Evolutionary conservation across 768 basidiomycete genomes (phyloP), one percentile per base, ranked within the genome.

Genomic region (Trametes gibbosa): DNA sequence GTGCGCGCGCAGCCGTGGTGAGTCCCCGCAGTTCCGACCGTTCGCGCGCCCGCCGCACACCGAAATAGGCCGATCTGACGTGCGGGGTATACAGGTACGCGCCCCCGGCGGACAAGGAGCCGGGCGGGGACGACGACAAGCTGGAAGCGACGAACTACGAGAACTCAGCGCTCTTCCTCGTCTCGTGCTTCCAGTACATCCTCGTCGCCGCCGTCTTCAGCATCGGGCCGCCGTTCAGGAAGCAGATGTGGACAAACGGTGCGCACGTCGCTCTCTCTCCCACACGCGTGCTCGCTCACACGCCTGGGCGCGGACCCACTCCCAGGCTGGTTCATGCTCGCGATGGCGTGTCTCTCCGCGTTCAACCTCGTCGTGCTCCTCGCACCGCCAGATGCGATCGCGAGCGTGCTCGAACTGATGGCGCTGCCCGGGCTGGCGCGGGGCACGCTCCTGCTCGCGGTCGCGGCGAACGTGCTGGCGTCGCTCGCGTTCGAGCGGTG

Each of bases 151-250:
- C 76, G 41, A 98, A 95, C 70, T 95, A 83, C 67, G 97, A 98
- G 72, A 98, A 99, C 71, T 86, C 97, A 5, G 85, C 83, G 27
- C 74, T 99, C 56, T 99, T 99, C 76, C 74, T 98, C 63, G 78
- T 98, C 43, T 98, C 97, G 10, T 97, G 94, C 62, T 98, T 98
- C 85, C 97, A 99, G 75, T 99, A 99, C 72, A 92, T 98, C 68
- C 78, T 98, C 49, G 92, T 97, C 8, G 97, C 96, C 13, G 96
- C 89, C 0, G 94, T 98, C 0, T 99, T 98, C 76, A 96, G 92
- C 70, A 97, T 98, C 64, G 97, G 97, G 0, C 95, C 95, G 3
- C 97, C 97, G 4, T 99, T 96, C 73, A 84, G 97, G 50, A 90
- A 92, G 73, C 82, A 94, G 24, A 91, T 98, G 81, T 94, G 90